Evolutionary conservation across 2,329 filamentous ascomycete species (phyloP), one percentile per base, ranked within the genome.

Genomic region (Fusarium sp.): DNA sequence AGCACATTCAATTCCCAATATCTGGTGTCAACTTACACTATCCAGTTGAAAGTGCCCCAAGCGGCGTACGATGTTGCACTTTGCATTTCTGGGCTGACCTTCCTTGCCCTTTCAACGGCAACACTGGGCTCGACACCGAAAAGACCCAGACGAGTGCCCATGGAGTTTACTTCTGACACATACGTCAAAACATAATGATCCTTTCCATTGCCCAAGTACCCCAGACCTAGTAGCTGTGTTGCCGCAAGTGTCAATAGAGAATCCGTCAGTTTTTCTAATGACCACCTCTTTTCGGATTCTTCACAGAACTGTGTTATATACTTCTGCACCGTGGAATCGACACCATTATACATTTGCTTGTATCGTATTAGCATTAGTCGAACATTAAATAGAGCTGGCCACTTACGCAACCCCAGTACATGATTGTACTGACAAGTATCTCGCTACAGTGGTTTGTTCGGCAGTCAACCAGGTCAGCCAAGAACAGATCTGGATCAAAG

Each of bases 41-140:
- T 78, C 79, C 78, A 82, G 58, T 81, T 82, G 49, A 82, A 82
- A 5, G 69, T 58, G 5, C 75, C 77, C 78, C 77, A 79, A 10
- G 77, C 72, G 4, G 77, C 62, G 32, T 75, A 72, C 6, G 58
- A 70, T 8, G 62, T 52, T 22, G 71, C 69, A 7, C 58, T 69
- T 48, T 54, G 59, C 24, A 58, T 27, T n/a, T 60, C 63, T 2
- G 41, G 24, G 24, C 44, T 16, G 12, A 61, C 29, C 27, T 70
- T 44, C 34, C 55, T 56, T 25, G 46, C 49, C 46, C n/a, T 72
- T 49, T n/a, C 69, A 41, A n/a, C 56, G 13, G 3, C 41, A 24
- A 56, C 46, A 4, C 27, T 29, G 4, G 56, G 52, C 8, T 72
- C 55, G 7, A 65, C 48, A 0, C 76, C 74, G 34, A 81, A 79